Base-by-base conservation (phyloP, 306 rosid genomes). In the Elaeagnus macrophylla region DNA sequence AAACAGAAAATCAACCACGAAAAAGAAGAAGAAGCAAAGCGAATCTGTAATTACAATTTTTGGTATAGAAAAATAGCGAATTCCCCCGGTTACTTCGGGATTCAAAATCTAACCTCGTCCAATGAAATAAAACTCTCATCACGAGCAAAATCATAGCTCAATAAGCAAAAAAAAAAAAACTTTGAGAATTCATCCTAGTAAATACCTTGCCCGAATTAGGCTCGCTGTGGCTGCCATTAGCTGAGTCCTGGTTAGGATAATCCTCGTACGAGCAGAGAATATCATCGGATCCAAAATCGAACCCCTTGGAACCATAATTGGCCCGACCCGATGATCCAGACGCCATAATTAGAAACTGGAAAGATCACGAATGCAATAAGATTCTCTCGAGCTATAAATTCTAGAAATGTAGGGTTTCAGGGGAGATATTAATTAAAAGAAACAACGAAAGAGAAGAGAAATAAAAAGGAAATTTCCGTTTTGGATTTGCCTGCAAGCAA, bases 301-400 rank as follows among this genome's bases (percentile, higher is more conserved):
- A 70, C 0, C 77, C 75, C 49, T 82, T 79, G 13, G 91, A 79
- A 41, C 67, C 77, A 39, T 83, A 68, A 59, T 86, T 91, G 17
- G 71, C 68, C 67, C 89, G 86, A 62, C 60, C 78, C 44, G 86
- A 73, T 0, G 96, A 87, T 66, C 99, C 99, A 53, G 99, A 87
- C 53, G 93, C 95, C 97, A 89, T 89, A 46, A 40, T 53, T 45
- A 42, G n/a, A 46, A 46, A 40, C 49, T 45, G 48, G n/a, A 46
- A 7, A n/a, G 67, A 75, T 64, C 48, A 20, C 20, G 14, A 61
- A n/a, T 37, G 37, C 18, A 44, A 12, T 12, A 15, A 37, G 53
- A 15, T 15, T 58, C 13, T 6, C 0, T 9, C 13, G 5, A 17
- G 59, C 16, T 51, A 53, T 13, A 38, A 43, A 54, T 14, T 54